phyloP scores from a whole-genome alignment of 2,329 filamentous ascomycete species.

The Chaetothyriales sp. region DNA sequence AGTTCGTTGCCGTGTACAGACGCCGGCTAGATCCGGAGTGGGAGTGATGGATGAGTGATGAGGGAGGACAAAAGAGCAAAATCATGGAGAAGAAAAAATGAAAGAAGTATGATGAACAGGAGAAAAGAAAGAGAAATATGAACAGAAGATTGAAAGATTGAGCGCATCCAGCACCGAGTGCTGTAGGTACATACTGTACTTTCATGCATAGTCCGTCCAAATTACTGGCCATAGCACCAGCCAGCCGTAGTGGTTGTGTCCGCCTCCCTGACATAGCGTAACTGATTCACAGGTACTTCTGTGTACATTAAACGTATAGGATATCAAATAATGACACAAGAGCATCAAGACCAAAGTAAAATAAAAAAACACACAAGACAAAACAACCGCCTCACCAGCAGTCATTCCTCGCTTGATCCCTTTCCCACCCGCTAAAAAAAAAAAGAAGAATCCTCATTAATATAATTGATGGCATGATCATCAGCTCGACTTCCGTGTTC shows the following conservation, averaged over 20 bases:
- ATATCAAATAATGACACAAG: not conserved
- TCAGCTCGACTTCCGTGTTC: not conserved
- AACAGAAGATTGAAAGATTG: no score
- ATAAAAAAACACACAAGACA: not conserved
- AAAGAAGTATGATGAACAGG: no score
- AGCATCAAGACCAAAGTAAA: no score
- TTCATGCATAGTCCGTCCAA: no score
- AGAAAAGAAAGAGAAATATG: no score
- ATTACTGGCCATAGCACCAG: no score
- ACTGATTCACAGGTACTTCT: no score
- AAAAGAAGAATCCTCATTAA: not conserved
- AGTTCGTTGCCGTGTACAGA: slow-evolving; percentile 79
- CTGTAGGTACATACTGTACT: no score
- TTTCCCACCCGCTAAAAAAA: not conserved
- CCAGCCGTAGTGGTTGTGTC: no score
- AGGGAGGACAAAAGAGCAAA: not conserved
- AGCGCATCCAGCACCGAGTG: no score
- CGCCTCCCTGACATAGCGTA: no score
- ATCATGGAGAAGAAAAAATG: no score
- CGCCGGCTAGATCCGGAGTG: slow-evolving; percentile 66
- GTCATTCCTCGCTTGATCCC: not conserved
- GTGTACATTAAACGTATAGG: not conserved
- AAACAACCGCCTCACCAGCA: not conserved
- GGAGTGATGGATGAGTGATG: slow-evolving; percentile 29
- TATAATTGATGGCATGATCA: not conserved